phyloP scores from a whole-genome alignment of 768 basidiomycete genomes.

The Termitomyces sp. region DNA sequence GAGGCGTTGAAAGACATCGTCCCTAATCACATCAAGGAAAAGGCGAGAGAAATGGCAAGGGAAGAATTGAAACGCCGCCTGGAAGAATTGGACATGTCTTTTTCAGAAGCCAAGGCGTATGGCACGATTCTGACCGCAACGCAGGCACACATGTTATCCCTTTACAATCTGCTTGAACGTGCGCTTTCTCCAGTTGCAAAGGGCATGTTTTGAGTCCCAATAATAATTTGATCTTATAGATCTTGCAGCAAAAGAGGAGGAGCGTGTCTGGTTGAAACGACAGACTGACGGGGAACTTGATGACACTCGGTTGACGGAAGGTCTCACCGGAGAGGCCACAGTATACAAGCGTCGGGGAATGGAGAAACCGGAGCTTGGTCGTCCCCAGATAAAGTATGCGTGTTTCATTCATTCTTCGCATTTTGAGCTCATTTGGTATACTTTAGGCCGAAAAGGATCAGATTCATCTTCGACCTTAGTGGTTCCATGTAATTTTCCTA shows the following conservation, averaged over 20 bases:
- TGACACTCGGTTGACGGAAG: conserved; percentile 60
- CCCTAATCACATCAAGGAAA: conserved; percentile 55
- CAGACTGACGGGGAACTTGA: conserved; percentile 70
- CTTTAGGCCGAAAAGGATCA: conserved; percentile 52
- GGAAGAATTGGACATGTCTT: conserved; percentile 59
- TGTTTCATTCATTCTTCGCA: neutral
- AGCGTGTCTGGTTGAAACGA: conserved; percentile 66
- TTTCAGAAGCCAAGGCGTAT: conserved; percentile 51
- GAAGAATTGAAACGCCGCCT: conserved; percentile 55
- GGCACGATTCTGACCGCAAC: conserved; percentile 46
- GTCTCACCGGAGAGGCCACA: conserved; percentile 61
- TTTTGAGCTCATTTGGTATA: neutral
- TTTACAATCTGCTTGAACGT: conserved; percentile 62
- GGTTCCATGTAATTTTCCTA: conserved; percentile 48
- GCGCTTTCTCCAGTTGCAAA: conserved; percentile 17
- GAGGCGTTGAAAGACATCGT: conserved; percentile 52
- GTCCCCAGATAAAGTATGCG: conserved; percentile 61
- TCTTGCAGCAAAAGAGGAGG: conserved; percentile 63
- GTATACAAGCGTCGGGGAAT: conserved; percentile 68
- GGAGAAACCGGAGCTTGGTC: conserved; percentile 64
- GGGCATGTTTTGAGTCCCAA: neutral
- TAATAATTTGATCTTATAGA: conserved; percentile 28
- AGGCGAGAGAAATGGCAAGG: conserved; percentile 61
- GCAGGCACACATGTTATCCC: conserved; percentile 53
- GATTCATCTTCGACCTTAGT: conserved; percentile 66